Percentiles rank a stretch among this genome's conserved stretches.
Conservation (phyloP, 2,329 filamentous ascomycete genomes). For the Dryadomyces sulphureus region DNA sequence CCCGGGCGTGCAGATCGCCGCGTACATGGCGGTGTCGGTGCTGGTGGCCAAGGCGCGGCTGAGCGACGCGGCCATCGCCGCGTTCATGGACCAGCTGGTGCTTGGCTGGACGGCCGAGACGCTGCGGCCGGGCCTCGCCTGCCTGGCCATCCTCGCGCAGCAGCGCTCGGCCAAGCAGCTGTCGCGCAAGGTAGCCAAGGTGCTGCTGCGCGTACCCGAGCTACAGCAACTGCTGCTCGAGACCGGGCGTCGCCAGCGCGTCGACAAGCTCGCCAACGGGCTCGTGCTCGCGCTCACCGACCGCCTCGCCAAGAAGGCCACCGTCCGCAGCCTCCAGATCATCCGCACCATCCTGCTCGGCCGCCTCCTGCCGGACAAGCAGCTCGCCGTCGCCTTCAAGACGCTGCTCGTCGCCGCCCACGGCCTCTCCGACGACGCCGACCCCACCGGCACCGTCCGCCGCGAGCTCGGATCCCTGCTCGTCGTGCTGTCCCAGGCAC, state of each 20-base stretch:
- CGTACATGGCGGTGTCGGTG: constrained; percentile 81
- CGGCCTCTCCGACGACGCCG: constrained; percentile 38
- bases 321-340: constrained; percentile 38
- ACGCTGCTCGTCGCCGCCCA: constrained; percentile 46
- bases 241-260: constrained; percentile 48
- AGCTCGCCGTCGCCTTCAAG: constrained; percentile 51
- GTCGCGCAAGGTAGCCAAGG: constrained; percentile 54
- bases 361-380: constrained; percentile 45
- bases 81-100: constrained; percentile 80
- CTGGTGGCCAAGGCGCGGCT: constrained; percentile 71
- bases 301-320: constrained; percentile 43
- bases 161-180: constrained; percentile 58
- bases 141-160: constrained; percentile 68
- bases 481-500: constrained; percentile 48
- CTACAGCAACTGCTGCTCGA: constrained; percentile 44
- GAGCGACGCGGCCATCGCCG: constrained; percentile 64
- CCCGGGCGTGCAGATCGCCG: constrained; percentile 68
- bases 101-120: constrained; percentile 64
- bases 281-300: constrained; percentile 53
- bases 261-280: constrained; percentile 59
- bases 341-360: constrained; percentile 48
- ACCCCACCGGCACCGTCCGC: constrained; percentile 40
- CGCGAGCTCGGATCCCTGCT: constrained; percentile 51
- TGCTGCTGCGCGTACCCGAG: constrained; percentile 47
- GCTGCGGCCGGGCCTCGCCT: constrained; percentile 57